Evolutionary conservation across 371 early-diverging fungal species (phyloP).

Genomic region (Dichotomocladium elegans): DNA sequence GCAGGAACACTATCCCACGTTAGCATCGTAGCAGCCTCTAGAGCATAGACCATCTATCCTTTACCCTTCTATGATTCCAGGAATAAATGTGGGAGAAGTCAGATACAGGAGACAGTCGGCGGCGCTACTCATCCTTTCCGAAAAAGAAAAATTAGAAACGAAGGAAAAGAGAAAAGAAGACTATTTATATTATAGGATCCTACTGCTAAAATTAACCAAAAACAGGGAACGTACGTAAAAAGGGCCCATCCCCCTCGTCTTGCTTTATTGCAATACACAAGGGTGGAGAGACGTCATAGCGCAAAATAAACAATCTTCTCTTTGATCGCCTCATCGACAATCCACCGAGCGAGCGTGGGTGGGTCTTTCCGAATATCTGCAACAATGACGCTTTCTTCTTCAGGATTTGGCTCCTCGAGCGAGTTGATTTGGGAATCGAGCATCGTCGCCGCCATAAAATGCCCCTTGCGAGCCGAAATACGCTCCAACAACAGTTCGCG

Average conservation of each 20-base stretch:
- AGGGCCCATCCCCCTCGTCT: too few species aligned
- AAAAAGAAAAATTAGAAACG: not conserved
- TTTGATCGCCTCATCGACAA: conserved; percentile 15
- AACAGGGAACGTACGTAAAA: too few species aligned
- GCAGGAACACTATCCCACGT: not conserved
- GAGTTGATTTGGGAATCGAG: conserved; percentile 58
- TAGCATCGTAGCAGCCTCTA: not conserved
- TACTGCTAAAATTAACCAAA: too few species aligned
- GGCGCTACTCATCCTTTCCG: conserved; percentile 1
- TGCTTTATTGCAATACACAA: too few species aligned
- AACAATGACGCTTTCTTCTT: conserved; percentile 46
- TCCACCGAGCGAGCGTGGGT: conserved; percentile 11
- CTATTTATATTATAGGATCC: too few species aligned
- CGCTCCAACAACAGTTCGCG: conserved; percentile 43
- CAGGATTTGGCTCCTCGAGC: conserved; percentile 56
- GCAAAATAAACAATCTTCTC: not conserved
- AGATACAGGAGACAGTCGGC: conserved; percentile 2
- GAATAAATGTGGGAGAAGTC: conserved; percentile 1
- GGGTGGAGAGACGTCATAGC: not conserved
- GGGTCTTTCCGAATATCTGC: conserved; percentile 24
- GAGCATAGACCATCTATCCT: not conserved
- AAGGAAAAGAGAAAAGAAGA: not conserved
- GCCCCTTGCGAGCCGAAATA: conserved; percentile 41
- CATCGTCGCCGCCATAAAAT: conserved; percentile 54
- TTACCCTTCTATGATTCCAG: conserved; percentile 4